These are phyloP conservation scores for Cicer yamashitae DNA, from an alignment of 306 rosid genomes.

Conservation along the genomic window DNA sequence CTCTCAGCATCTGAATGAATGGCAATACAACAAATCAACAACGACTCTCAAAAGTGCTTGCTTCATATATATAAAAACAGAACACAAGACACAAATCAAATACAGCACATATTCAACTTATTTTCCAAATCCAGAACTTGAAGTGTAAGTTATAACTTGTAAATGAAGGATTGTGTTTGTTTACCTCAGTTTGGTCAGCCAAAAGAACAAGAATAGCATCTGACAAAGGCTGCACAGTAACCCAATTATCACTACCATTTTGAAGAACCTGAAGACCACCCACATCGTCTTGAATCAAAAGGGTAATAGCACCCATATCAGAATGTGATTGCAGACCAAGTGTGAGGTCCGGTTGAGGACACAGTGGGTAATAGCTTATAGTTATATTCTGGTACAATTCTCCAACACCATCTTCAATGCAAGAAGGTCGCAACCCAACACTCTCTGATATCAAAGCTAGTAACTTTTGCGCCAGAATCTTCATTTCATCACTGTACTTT, in stretches of 20 bases:
- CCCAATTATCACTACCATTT: conserved; percentile 57
- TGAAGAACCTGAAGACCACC: conserved; percentile 81
- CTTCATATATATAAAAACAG: background rate
- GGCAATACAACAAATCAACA: background rate
- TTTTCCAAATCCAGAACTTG: background rate
- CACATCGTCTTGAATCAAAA: conserved; percentile 84
- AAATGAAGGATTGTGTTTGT: background rate
- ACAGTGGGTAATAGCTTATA: conserved; percentile 82
- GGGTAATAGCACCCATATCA: conserved; percentile 80
- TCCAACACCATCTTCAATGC: conserved; percentile 72
- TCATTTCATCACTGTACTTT: conserved; percentile 62
- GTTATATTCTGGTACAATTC: conserved; percentile 82
- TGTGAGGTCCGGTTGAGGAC: conserved; percentile 90
- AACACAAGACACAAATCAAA: background rate
- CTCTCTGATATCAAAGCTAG: conserved; percentile 74
- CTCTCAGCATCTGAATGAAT: conserved; percentile 19
- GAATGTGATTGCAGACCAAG: conserved; percentile 92
- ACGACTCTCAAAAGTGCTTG: background rate
- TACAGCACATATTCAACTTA: background rate
- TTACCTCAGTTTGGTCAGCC: conserved; percentile 92
- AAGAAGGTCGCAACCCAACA: conserved; percentile 61
- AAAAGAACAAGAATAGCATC: conserved; percentile 82
- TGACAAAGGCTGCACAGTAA: conserved; percentile 64
- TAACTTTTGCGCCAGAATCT: conserved; percentile 64
- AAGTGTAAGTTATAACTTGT: background rate